Evolutionary conservation across 2,329 filamentous ascomycete species (phyloP), one percentile per base, ranked within the genome.

Genomic region (Talaromyces islandicus): DNA sequence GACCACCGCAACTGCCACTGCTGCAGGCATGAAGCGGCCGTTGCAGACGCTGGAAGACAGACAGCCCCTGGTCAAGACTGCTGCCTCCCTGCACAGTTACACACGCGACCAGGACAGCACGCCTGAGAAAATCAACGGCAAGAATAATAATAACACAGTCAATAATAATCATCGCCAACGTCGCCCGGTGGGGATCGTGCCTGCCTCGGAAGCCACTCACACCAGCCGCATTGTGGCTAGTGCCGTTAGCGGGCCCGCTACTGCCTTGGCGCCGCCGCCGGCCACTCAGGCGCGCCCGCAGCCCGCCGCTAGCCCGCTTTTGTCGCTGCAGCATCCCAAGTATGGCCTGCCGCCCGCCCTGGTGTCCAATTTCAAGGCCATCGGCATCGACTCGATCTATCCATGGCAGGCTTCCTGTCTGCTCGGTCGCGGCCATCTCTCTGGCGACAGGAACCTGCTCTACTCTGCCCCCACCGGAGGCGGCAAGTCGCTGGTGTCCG

Each of bases 321-420:
- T 91, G 19, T 84, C 81, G 14, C 77, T 92, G 30, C 80, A 81
- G 4, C 84, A 91, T 70, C 77, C 82, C 1, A 76, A 75, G 43
- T 92, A 91, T 75, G 83, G 77, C 9, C 77, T 92, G 14, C 85
- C 88, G 2, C 64, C 73, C 0, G 73, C 78, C 25, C 75, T 92
- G 43, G 83, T 89, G 3, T 73, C 78, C 19, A 92, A 91, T 67
- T 83, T 92, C 67, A 80, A 79, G 54, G 74, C 77, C 0, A 77
- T 89, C 43, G 89, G 89, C n/a, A 88, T 92, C 59, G 82, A 79
- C 46, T 83, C 82, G 64, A 92, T 92, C 61, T 92, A 92, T 66
- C 87, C 88, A 2, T 92, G 89, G 89, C 89, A 92, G 72, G 88
- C 88, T 56, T 85, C 86, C 60, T 92, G 89, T 67, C 78, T 92